phyloP scores from a whole-genome alignment of 129 eudicot genomes.

The Pseudognaphalium luteoalbum region DNA sequence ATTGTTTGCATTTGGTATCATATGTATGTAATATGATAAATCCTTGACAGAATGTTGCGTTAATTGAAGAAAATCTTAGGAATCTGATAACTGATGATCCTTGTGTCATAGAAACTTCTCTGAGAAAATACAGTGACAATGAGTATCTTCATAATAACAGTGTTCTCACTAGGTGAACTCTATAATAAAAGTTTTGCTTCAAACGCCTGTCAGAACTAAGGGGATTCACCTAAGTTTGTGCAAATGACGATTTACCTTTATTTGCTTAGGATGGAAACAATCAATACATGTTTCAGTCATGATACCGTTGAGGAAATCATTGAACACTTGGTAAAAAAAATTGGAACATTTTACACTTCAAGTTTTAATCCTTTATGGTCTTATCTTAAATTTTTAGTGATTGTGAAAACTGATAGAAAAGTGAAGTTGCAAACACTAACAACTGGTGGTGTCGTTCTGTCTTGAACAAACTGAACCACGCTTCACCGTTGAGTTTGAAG shows the following conservation, averaged over 20 bases:
- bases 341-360: background rate
- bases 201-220: background rate
- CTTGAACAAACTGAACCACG: conserved; percentile 56
- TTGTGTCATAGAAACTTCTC: conserved; percentile 55
- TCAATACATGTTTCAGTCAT: conserved; percentile 66
- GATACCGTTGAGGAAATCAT: conserved; percentile 85
- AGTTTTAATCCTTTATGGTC: background rate
- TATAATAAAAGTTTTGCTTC: background rate
- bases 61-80: conserved; percentile 58
- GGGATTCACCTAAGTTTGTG: background rate
- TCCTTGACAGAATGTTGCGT: conserved; percentile 55
- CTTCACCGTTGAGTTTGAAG: conserved; percentile 88
- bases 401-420: conserved; percentile 44
- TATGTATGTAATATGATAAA: background rate
- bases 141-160: conserved; percentile 51
- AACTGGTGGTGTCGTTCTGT: conserved; percentile 56
- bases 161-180: conserved; percentile 12
- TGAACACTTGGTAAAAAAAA: conserved; percentile 54
- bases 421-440: conserved; percentile 59
- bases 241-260: background rate
- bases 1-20: background rate
- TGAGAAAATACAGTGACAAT: conserved; percentile 44
- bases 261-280: conserved; percentile 54
- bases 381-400: background rate
- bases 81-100: conserved; percentile 64